phyloP scores from a whole-genome alignment of 2,329 filamentous ascomycete species.

The Verruconis gallopava region DNA sequence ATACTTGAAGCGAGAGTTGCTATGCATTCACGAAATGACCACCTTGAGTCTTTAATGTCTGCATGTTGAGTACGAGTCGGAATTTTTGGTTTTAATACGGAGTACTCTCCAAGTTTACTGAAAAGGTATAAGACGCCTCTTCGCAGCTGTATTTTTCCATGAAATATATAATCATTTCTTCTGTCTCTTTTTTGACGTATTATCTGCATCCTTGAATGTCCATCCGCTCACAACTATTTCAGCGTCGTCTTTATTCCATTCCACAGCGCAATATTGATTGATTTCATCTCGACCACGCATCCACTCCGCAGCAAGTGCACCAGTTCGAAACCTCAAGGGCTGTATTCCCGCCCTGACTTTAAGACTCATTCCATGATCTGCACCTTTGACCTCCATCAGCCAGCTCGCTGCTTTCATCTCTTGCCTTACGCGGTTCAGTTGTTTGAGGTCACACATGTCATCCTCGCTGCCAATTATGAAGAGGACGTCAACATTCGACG shows the following conservation, averaged over 20 bases:
- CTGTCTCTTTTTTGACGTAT: too few relatives aligned
- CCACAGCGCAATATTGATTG: neutral
- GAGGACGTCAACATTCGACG: conserved; percentile 20
- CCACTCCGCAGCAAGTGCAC: conserved; percentile 25
- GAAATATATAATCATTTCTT: too few relatives aligned
- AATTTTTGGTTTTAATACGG: too few relatives aligned
- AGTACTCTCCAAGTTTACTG: too few relatives aligned
- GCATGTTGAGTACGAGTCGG: too few relatives aligned
- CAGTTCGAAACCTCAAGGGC: conserved; percentile 20
- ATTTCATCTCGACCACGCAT: conserved; percentile 10
- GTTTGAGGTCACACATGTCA: conserved; percentile 21
- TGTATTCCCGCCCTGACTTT: conserved; percentile 17
- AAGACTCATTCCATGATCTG: conserved; percentile 30
- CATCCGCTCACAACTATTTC: neutral
- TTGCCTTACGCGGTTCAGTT: conserved; percentile 19
- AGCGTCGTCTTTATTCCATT: neutral
- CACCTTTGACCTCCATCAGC: conserved; percentile 24
- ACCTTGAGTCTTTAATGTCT: too few relatives aligned
- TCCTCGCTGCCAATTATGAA: conserved; percentile 28
- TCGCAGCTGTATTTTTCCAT: too few relatives aligned
- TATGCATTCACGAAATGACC: too few relatives aligned
- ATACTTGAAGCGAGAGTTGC: too few relatives aligned
- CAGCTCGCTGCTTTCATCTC: conserved; percentile 27
- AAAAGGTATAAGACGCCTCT: too few relatives aligned
- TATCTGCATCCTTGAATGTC: too few relatives aligned